These are phyloP conservation scores for Cutaneotrichosporon cavernicola DNA, from an alignment of 1,284 basidiomycete species.

Conservation along the genomic window DNA sequence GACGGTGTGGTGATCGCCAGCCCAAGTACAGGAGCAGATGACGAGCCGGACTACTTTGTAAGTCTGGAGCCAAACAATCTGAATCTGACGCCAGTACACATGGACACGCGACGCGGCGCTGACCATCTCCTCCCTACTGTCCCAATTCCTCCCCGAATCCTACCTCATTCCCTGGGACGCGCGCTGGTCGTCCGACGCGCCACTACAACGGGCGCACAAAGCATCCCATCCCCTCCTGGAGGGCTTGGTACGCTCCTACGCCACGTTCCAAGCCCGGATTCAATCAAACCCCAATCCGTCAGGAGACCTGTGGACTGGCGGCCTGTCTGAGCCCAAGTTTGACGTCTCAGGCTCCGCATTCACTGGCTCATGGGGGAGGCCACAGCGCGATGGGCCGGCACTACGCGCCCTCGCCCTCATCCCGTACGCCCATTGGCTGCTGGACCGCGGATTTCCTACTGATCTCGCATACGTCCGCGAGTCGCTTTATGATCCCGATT, in stretches of 20 bases:
- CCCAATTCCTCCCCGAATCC: constrained; percentile 30
- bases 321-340: constrained; percentile 60
- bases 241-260: constrained; percentile 44
- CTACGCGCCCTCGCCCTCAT: constrained; percentile 54
- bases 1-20: constrained; percentile 55
- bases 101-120: constrained; percentile 57
- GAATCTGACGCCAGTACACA: constrained; percentile 45
- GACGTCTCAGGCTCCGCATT: constrained; percentile 53
- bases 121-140: constrained; percentile 43
- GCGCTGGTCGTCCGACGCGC: constrained; percentile 4
- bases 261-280: constrained; percentile 45
- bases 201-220: background rate
- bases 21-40: constrained; percentile 40
- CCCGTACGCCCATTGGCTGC: constrained; percentile 53
- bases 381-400: constrained; percentile 57
- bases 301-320: constrained; percentile 54
- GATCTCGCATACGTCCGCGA: constrained; percentile 47
- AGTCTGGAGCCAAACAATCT: constrained; percentile 6
- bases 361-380: constrained; percentile 54
- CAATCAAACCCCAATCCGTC: constrained; percentile 53
- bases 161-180: constrained; percentile 32
- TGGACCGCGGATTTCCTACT: constrained; percentile 43
- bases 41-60: constrained; percentile 55
- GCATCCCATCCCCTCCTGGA: constrained; percentile 15
- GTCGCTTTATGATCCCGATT: constrained; percentile 46